phyloP scores from a whole-genome alignment of 371 early-diverging fungal genomes.

The Homolaphlyctis polyrhiza region DNA sequence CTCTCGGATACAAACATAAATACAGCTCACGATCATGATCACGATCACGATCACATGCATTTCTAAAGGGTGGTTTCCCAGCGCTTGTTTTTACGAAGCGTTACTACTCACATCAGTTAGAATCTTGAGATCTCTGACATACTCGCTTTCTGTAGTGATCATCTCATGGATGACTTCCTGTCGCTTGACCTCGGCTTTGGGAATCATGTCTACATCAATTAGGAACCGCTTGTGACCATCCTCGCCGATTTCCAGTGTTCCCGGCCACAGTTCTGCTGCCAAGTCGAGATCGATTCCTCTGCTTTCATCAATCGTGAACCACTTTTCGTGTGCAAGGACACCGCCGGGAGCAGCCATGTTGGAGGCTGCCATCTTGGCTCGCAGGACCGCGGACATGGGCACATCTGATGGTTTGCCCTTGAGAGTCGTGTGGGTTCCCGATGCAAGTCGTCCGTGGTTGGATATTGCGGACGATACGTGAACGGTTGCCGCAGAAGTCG shows the following conservation, averaged over 20 bases:
- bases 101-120: conserved; percentile 54
- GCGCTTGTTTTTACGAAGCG: neutral
- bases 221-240: neutral
- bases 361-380: no score
- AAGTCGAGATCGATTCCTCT: conserved; percentile 2
- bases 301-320: neutral
- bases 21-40: no score
- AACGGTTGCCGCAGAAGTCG: no score
- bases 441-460: no score
- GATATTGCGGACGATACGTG: no score
- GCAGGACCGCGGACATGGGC: no score
- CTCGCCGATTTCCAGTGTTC: neutral
- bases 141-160: conserved; percentile 55
- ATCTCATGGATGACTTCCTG: conserved; percentile 67
- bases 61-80: neutral
- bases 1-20: no score
- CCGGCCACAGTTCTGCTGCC: neutral
- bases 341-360: neutral
- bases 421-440: no score
- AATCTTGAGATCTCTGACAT: conserved; percentile 54
- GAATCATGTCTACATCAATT: neutral
- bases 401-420: no score
- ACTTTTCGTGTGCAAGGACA: neutral
- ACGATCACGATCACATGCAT: no score
- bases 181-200: conserved; percentile 34